Evolutionary conservation across 1,284 basidiomycete genomes (phyloP).

Genomic region (Fistulinella staudtii): DNA sequence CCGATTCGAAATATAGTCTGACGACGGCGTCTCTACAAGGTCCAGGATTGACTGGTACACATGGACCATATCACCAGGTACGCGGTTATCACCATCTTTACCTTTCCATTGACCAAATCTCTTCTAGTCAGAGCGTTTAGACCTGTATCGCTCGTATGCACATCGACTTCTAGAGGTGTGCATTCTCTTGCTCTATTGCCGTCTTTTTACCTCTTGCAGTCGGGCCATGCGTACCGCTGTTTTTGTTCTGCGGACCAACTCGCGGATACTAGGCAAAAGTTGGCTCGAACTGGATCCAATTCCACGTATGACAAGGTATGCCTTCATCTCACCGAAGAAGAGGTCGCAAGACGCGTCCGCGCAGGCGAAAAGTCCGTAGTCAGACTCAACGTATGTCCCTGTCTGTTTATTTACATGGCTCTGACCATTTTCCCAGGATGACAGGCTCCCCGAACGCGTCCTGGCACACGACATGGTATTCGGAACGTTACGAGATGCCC

Average conservation of each 20-base stretch:
- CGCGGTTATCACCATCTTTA: neutral
- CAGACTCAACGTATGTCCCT: constrained; percentile 73
- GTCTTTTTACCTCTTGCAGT: constrained; percentile 39
- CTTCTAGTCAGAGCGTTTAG: constrained; percentile 78
- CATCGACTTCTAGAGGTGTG: constrained; percentile 71
- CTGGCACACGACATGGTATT: constrained; percentile 71
- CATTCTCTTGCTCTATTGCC: neutral
- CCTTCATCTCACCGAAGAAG: constrained; percentile 81
- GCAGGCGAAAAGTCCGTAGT: constrained; percentile 79
- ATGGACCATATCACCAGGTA: constrained; percentile 83
- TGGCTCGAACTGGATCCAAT: constrained; percentile 69
- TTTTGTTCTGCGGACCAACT: constrained; percentile 82
- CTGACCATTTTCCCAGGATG: constrained; percentile 41
- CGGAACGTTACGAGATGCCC: constrained; percentile 67
- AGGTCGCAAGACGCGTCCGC: constrained; percentile 68
- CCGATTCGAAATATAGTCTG: no score
- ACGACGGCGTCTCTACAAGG: constrained; percentile 41
- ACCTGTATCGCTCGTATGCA: constrained; percentile 77
- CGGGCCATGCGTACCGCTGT: constrained; percentile 89
- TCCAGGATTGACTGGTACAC: constrained; percentile 68
- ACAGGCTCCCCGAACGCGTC: constrained; percentile 45
- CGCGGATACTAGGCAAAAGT: constrained; percentile 58
- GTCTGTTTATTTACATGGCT: constrained; percentile 4
- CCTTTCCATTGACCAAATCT: neutral
- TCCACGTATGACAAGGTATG: constrained; percentile 84